Percentiles rank a stretch among this genome's conserved stretches.
phyloP scores from a whole-genome alignment of 2,329 filamentous ascomycete genomes.

The Exutisphaerella laricina region DNA sequence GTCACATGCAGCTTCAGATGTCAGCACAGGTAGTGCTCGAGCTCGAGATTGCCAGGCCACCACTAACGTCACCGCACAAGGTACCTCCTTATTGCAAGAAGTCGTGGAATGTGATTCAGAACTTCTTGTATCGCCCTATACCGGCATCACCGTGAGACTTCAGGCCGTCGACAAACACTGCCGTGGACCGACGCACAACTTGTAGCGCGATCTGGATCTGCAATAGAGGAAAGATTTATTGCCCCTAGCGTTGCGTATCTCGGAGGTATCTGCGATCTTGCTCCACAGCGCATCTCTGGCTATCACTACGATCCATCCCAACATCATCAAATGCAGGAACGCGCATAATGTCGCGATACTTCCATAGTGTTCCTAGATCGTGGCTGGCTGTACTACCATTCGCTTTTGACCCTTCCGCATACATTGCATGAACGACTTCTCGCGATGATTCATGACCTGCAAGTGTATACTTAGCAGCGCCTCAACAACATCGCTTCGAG shows the following conservation, averaged over 20 bases:
- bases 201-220: neutral
- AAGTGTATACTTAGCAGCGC: neutral
- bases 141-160: neutral
- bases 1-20: too few species aligned
- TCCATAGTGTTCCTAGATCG: neutral
- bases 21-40: too few species aligned
- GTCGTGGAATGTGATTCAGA: neutral
- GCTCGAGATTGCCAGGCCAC: too few species aligned
- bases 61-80: too few species aligned
- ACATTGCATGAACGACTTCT: neutral
- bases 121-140: neutral
- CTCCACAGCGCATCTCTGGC: too few species aligned
- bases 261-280: neutral
- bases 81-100: too few species aligned
- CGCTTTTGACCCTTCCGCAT: neutral
- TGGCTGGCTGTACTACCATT: neutral
- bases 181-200: neutral
- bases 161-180: neutral
- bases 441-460: slow-evolving; percentile 1
- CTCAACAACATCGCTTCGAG: neutral
- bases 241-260: neutral
- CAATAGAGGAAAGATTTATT: neutral
- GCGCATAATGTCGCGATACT: neutral
- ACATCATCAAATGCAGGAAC: neutral
- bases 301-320: neutral